phyloP scores from a whole-genome alignment of 164 flowering plant genomes.

The Tinospora cordifolia region DNA sequence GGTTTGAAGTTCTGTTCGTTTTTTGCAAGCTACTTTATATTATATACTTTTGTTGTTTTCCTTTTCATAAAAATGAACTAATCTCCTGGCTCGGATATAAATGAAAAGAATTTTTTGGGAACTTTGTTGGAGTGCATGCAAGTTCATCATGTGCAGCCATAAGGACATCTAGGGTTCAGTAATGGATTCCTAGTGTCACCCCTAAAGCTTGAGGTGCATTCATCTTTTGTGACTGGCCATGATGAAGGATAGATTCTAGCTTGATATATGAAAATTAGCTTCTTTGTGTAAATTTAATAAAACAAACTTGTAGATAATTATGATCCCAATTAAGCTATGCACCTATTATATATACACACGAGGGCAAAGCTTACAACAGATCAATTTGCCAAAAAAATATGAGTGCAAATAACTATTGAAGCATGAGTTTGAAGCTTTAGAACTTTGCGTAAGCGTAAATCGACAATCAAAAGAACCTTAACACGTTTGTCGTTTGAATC shows the following conservation, averaged over 20 bases:
- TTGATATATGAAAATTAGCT: not conserved
- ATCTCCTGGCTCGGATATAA: not conserved
- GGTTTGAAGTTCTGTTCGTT: not conserved
- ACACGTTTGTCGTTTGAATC: too few species aligned
- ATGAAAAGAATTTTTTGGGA: conserved; percentile 5
- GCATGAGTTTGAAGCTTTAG: not conserved
- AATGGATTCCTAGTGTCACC: not conserved
- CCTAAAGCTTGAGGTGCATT: not conserved
- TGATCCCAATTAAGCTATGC: not conserved
- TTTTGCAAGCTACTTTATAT: not conserved
- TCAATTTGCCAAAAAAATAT: too few species aligned
- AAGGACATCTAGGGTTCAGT: not conserved
- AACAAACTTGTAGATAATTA: not conserved
- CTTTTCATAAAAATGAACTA: not conserved
- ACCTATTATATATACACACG: not conserved
- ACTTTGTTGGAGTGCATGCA: conserved; percentile 1
- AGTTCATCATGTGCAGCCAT: not conserved
- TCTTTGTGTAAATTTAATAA: not conserved
- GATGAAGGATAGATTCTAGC: not conserved
- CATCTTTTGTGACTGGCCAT: not conserved
- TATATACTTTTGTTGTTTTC: not conserved
- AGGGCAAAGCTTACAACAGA: too few species aligned
- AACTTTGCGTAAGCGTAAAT: not conserved
- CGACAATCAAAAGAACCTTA: not conserved
- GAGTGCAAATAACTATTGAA: too few species aligned